Conservation (phyloP, 2,329 filamentous ascomycete species). For the Stagonosporopsis chrysanthemi region DNA sequence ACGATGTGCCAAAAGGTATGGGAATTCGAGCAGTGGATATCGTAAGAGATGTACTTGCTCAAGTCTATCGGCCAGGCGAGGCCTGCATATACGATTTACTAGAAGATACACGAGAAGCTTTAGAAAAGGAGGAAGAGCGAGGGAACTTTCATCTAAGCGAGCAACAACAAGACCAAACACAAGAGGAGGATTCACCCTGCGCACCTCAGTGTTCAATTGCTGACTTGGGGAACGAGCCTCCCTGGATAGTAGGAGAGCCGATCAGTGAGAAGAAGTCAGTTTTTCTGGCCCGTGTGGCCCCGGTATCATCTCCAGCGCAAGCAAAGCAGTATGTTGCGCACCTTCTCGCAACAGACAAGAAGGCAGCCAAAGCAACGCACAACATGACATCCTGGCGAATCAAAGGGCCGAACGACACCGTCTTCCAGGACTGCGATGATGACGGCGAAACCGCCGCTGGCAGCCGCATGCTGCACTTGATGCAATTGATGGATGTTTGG, state of each 20-base stretch:
- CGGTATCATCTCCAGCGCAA: slow-evolving; percentile 72
- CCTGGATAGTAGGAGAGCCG: slow-evolving; percentile 78
- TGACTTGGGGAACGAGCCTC: slow-evolving; percentile 55
- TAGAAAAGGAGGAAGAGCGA: slow-evolving; percentile 57
- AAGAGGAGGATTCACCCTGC: slow-evolving; percentile 7
- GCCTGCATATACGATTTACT: slow-evolving; percentile 94
- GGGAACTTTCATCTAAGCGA: slow-evolving; percentile 38
- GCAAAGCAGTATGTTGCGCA: slow-evolving; percentile 76
- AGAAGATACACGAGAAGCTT: slow-evolving; percentile 64
- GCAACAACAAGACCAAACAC: slow-evolving; percentile 19
- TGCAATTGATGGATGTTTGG: slow-evolving; percentile 96
- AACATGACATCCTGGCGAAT: slow-evolving; percentile 97
- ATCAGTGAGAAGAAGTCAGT: slow-evolving; percentile 84
- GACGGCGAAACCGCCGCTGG: slow-evolving; percentile 96
- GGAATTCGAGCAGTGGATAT: slow-evolving; percentile 74
- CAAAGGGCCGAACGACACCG: slow-evolving; percentile 61
- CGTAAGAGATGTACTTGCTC: slow-evolving; percentile 70
- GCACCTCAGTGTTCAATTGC: slow-evolving; percentile 16
- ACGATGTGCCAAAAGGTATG: slow-evolving; percentile 71
- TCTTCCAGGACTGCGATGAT: slow-evolving; percentile 91
- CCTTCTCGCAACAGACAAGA: slow-evolving; percentile 82
- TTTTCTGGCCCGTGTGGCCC: slow-evolving; percentile 80
- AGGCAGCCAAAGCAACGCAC: slow-evolving; percentile 85
- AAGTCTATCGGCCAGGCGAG: slow-evolving; percentile 74
- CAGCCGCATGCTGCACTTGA: slow-evolving; percentile 80